Percentiles rank a stretch among this genome's conserved stretches.
phyloP scores from a whole-genome alignment of 2,329 filamentous ascomycete species.

The Mycocentrospora acerina region DNA sequence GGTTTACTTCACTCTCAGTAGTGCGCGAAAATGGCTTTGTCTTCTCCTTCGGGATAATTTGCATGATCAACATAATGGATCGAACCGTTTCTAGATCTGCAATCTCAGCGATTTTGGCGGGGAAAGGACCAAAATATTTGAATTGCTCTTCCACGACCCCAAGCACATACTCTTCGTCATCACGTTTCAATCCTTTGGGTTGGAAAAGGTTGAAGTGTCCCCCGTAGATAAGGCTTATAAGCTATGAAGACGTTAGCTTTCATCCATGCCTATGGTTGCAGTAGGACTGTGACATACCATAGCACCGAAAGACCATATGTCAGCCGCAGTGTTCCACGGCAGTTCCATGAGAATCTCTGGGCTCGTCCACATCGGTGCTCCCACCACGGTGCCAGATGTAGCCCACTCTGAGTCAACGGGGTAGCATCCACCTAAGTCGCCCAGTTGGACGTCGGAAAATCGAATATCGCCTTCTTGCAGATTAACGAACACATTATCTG shows the following conservation, averaged over 20 bases:
- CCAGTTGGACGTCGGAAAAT: slow-evolving; percentile 40
- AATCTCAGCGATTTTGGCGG: slow-evolving; percentile 21
- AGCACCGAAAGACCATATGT: slow-evolving; percentile 46
- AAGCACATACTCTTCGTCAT: slow-evolving; percentile 24
- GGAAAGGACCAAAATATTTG: slow-evolving; percentile 28
- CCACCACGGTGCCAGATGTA: slow-evolving; percentile 31
- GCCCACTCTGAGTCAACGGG: slow-evolving; percentile 20
- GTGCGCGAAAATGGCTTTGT: slow-evolving; percentile 14
- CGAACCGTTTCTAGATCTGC: slow-evolving; percentile 14
- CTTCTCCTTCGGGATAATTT: slow-evolving; percentile 13
- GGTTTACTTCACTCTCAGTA: slow-evolving; percentile 13
- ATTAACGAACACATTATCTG: slow-evolving; percentile 43
- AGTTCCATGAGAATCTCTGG: slow-evolving; percentile 34
- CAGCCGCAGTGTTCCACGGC: slow-evolving; percentile 40
- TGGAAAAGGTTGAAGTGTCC: too few species aligned
- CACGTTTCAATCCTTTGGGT: slow-evolving; percentile 8
- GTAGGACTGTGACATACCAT: slow-evolving; percentile 30
- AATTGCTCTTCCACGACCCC: slow-evolving; percentile 24
- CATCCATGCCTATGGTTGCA: slow-evolving; percentile 1
- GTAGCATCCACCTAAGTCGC: slow-evolving; percentile 35
- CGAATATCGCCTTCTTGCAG: slow-evolving; percentile 27
- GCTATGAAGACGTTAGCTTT: slow-evolving; percentile 4
- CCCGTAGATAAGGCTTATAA: not conserved
- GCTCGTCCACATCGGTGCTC: slow-evolving; percentile 42
- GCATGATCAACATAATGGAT: slow-evolving; percentile 11